Evolutionary conservation across 2,329 filamentous ascomycete genomes (phyloP).

Genomic region (Fusarium nelsonii): DNA sequence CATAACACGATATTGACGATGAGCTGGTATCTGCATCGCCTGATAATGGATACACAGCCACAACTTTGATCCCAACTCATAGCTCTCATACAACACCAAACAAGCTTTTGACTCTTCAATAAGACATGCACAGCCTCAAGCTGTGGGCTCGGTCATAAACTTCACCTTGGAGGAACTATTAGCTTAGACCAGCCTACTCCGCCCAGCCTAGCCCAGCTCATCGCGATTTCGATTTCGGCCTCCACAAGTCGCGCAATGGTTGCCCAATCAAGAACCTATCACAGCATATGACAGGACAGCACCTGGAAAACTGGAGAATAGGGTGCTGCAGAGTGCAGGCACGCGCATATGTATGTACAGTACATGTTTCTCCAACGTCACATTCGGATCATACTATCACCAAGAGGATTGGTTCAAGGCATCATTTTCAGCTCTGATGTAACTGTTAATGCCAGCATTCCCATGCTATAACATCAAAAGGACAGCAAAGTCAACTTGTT

Average conservation of each 20-base stretch:
- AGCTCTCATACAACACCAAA: constrained; percentile 5
- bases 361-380: constrained; percentile 30
- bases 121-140: constrained; percentile 20
- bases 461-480: constrained; percentile 12
- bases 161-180: constrained; percentile 10
- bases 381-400: constrained; percentile 23
- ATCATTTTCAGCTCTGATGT: constrained; percentile 31
- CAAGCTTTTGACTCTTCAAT: constrained; percentile 16
- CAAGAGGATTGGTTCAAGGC: constrained; percentile 22
- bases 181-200: neutral
- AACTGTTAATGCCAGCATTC: constrained; percentile 7
- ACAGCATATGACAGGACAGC: constrained; percentile 23
- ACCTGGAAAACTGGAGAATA: constrained; percentile 28
- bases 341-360: neutral
- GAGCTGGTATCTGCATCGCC: constrained; percentile 3
- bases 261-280: constrained; percentile 37
- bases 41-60: constrained; percentile 15
- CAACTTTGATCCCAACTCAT: constrained; percentile 2
- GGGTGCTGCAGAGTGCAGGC: neutral
- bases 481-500: constrained; percentile 5
- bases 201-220: constrained; percentile 11
- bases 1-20: neutral
- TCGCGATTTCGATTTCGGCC: constrained; percentile 33
- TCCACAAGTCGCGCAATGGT: constrained; percentile 31
- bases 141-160: constrained; percentile 6